Evolutionary conservation across 495 filamentous ascomycete genomes (phyloP).

Genomic region (Glutinoglossum americanum): DNA sequence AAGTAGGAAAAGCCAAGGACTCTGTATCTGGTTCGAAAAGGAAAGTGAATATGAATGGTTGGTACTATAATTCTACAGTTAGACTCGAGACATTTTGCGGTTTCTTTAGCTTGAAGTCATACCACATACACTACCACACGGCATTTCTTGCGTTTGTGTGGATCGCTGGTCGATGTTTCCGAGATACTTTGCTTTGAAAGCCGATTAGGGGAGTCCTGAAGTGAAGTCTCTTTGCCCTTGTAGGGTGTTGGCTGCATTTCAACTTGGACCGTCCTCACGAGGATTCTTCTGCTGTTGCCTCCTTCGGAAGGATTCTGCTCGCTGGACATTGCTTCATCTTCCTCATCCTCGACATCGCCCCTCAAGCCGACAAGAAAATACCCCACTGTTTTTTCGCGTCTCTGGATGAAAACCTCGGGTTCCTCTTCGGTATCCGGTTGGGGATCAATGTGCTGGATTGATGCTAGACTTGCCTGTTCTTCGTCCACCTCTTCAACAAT

Average conservation of each 20-base stretch:
- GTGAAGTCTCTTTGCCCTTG: neutral
- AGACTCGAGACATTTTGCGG: neutral
- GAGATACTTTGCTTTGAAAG: neutral
- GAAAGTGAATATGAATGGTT: constrained; percentile 81
- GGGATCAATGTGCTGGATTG: constrained; percentile 17
- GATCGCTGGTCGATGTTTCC: neutral
- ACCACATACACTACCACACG: constrained; percentile 47
- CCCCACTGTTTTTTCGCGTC: constrained; percentile 21
- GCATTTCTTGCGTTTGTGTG: neutral
- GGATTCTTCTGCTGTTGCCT: constrained; percentile 20
- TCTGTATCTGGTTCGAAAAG: constrained; percentile 55
- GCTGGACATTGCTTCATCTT: neutral
- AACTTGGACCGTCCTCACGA: constrained; percentile 29
- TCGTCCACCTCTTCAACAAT: neutral
- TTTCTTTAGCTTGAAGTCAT: constrained; percentile 8
- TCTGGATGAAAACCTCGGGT: constrained; percentile 12
- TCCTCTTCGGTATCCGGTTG: constrained; percentile 16
- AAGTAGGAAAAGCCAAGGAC: constrained; percentile 38
- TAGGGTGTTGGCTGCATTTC: constrained; percentile 4
- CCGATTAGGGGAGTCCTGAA: neutral
- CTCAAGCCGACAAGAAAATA: constrained; percentile 52
- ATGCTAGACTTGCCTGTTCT: constrained; percentile 1
- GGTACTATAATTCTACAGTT: constrained; percentile 21
- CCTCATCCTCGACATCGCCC: constrained; percentile 30
- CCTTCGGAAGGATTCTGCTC: neutral